A percentile compares a stretch with the other conserved stretches of the same genome.
Conservation (phyloP, 805 yeast genomes). For the Candida sakaeoensis region DNA sequence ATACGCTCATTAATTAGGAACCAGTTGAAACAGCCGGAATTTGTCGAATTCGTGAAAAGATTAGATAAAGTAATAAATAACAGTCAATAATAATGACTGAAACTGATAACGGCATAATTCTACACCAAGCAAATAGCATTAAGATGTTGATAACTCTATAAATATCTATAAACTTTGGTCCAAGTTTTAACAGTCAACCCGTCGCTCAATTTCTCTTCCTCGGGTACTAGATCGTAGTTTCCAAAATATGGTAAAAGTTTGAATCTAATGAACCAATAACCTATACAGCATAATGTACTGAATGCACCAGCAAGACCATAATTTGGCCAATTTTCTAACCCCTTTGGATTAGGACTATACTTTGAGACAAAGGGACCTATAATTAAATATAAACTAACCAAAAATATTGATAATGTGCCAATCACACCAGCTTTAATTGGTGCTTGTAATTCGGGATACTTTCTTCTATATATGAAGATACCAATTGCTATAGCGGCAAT, state of each 20-base stretch:
- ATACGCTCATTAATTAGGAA: conserved; percentile 4
- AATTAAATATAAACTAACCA: conserved; percentile 45
- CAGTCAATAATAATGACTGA: not conserved
- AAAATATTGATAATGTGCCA: conserved; percentile 46
- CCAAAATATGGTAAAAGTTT: conserved; percentile 43
- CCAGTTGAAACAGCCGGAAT: conserved; percentile 10
- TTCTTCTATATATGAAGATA: conserved; percentile 47
- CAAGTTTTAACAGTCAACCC: conserved; percentile 58
- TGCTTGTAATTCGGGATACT: conserved; percentile 47
- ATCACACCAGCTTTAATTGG: conserved; percentile 48
- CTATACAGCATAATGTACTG: conserved; percentile 39
- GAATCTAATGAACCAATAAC: conserved; percentile 57
- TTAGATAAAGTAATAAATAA: conserved; percentile 11
- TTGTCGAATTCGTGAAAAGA: conserved; percentile 11
- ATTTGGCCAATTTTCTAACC: conserved; percentile 43
- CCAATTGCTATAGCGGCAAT: conserved; percentile 54
- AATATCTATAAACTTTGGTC: conserved; percentile 32
- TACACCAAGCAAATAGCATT: too few relatives aligned
- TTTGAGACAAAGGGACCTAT: conserved; percentile 45
- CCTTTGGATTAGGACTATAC: conserved; percentile 37
- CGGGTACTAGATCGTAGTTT: conserved; percentile 43
- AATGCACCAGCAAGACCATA: conserved; percentile 46
- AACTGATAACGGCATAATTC: too few relatives aligned
- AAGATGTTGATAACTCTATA: conserved; percentile 1
- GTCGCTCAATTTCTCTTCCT: conserved; percentile 44